Evolutionary conservation across 768 basidiomycete genomes (phyloP), one percentile per base, ranked within the genome.

Genomic region (Rickenella mellea): DNA sequence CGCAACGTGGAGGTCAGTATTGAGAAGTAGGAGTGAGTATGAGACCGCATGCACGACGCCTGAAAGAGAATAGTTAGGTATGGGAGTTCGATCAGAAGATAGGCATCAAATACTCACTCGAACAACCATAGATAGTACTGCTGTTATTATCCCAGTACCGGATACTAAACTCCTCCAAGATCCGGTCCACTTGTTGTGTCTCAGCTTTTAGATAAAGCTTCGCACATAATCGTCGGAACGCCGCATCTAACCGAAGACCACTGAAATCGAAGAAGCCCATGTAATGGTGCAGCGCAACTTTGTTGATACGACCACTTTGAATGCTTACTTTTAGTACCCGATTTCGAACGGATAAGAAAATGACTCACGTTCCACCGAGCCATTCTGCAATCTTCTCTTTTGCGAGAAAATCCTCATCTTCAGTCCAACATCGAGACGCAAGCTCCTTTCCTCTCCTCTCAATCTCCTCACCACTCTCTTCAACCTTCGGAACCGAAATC

Each of bases 1-100:
- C 25, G 93, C 96, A 39, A 99, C 83, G 60, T 99, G 94, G 26
- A 99, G 73, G 59, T 99, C 96, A 21, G 96, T 99, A 65, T 99
- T 99, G 40, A 98, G 74, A 25, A 98, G 72, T 0, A 99, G 67
- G 28, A 99, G 73, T 2, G 93, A 96, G 54, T 94, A 98, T 2
- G 89, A 74, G 37, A 93, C 85, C 2, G 90, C 86, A 51, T 99
- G 96, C n/a, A 98, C 87, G 47, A 97, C 78, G 49, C 87, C 93
- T 88, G 51, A 3, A n/a, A 29, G 39, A 36, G 24, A 17, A 33
- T 24, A 20, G 40, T 51, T 15, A 49, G 46, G 21, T 25, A 47
- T 27, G 1, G 17, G 31, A 41, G 21, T 10, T 25, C 27, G 14
- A 49, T 48, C 28, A 36, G 48, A 44, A 17, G 12, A 36, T 19